Conservation (phyloP, 768 basidiomycete genomes). For the Lanmaoa pseudosensibilis region DNA sequence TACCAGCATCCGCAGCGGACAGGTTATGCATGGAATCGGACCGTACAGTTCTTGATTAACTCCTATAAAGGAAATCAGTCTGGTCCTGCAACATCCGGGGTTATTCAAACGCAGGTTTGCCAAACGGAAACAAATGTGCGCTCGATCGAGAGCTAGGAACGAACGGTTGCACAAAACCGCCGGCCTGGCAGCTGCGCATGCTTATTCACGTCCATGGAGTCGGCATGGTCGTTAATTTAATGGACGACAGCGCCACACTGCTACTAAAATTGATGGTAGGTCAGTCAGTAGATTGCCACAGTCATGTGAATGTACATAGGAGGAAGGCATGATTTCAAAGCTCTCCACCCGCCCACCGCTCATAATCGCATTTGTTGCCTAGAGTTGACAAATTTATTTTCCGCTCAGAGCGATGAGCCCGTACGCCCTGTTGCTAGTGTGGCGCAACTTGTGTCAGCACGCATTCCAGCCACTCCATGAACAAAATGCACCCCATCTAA, state of each 20-base stretch:
- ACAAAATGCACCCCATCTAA: slow-evolving; percentile 66
- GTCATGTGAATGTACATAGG: not conserved
- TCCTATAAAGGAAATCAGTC: slow-evolving; percentile 34
- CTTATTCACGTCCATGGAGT: slow-evolving; percentile 49
- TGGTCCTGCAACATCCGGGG: not conserved
- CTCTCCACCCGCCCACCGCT: slow-evolving; percentile 32
- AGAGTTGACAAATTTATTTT: slow-evolving; percentile 69
- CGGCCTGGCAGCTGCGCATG: slow-evolving; percentile 3
- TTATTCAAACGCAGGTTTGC: slow-evolving; percentile 44
- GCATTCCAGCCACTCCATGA: slow-evolving; percentile 1
- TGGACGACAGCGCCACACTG: slow-evolving; percentile 58
- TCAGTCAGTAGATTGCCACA: slow-evolving; percentile 27
- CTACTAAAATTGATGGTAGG: slow-evolving; percentile 16
- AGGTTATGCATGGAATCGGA: slow-evolving; percentile 80
- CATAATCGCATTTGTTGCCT: slow-evolving; percentile 49
- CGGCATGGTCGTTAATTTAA: slow-evolving; percentile 68
- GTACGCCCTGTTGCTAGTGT: slow-evolving; percentile 41
- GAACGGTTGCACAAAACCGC: not conserved
- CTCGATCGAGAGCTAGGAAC: slow-evolving; percentile 57
- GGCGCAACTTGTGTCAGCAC: not conserved
- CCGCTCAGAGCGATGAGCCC: slow-evolving; percentile 71
- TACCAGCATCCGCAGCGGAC: slow-evolving; percentile 65
- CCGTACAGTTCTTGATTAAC: slow-evolving; percentile 67
- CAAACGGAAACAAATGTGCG: slow-evolving; percentile 73
- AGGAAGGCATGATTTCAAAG: not conserved